Evolutionary conservation across 495 filamentous ascomycete genomes (phyloP), one percentile per base, ranked within the genome.

Genomic region (Penicillium mononematosum): DNA sequence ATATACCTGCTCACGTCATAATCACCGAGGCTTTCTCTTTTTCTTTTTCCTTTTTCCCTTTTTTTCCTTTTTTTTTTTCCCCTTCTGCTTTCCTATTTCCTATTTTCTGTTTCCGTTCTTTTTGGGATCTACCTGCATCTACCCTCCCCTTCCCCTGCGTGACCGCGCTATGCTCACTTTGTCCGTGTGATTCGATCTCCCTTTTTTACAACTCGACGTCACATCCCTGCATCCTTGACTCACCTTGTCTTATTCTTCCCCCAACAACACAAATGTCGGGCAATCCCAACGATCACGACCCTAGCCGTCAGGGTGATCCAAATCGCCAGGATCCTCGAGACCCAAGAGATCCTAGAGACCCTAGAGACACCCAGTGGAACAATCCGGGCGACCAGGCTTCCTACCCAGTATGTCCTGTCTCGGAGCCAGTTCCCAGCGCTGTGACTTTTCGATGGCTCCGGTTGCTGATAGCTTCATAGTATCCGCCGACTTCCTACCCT

Each of bases 201-300:
- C 59, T 57, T 65, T 58, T 63, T 67, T 57, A 61, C 64, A 59
- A 68, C 66, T 64, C 64, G 64, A 69, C 70, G 65, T 71, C 68
- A 70, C 70, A 66, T 66, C 61, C 67, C 64, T 66, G 65, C 62
- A 61, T 47, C 52, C 65, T 73, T 72, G 51, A 63, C 64, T 69
- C 61, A 58, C 63, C 63, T 64, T 58, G 60, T 71, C 65, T 66
- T 63, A 59, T 57, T 53, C 54, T 47, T 46, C 56, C 32, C 32
- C 50, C 44, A 64, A 49, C 48, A 53, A 50, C 38, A 56, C 65
- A 70, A 79, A 81, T 81, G 78, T 81, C 78, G 69, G 72, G 65
- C 71, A 66, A 74, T 60, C 72, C 72, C 66, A 67, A 68, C 70
- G 70, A 76, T 59, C 65, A 61, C 45, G 60, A 63, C 55, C 53